Evolutionary conservation across 75 land plant genomes (phyloP), one percentile per base, ranked within the genome.

Genomic region (Selaginella moellendorffii): DNA sequence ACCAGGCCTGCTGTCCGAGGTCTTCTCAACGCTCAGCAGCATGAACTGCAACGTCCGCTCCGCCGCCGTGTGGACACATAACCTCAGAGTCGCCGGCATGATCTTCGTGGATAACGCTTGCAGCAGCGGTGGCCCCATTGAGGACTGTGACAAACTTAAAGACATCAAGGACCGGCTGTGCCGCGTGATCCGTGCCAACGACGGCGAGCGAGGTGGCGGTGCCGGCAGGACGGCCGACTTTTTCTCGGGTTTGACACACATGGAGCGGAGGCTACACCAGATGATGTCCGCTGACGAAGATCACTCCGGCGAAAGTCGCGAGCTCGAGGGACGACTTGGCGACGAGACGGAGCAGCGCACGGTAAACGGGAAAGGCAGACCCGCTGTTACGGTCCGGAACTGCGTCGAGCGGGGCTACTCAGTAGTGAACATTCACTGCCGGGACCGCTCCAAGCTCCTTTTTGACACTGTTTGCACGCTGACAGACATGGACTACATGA

Each of bases 241-340:
- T 19, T 31, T 58, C 26, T 10, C 2, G 26, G 23, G 53, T 24
- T 67, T 61, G 0, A 56, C 59, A n/a, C 59, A 56, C 59, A 58
- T 74, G 1, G 88, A 87, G 28, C 65, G 85, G 30, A 31, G 88
- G 65, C 75, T 87, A 14, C 91, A 87, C 70, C 88, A 82, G 76
- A 27, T 87, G 75, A 68, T 87, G 71, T 80, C 79, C 26, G 85
- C 82, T 19, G 81, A 79, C 65, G 64, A 78, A 26, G 85, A 81
- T 63, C 79, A 79, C 64, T 9, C 59, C n/a, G 2, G 19, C 24
- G 21, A 25, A 5, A 19, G 17, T 36, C 14, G 10, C 14, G 87
- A 83, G 61, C 70, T 64, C 1, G 26, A 1, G 1, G 56, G n/a
- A 17, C 8, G 18, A 25, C 29, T 24, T 27, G 28, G 23, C 24